phyloP scores from a whole-genome alignment of 148 eudicot genomes.

The Pharnaceum exiguum region DNA sequence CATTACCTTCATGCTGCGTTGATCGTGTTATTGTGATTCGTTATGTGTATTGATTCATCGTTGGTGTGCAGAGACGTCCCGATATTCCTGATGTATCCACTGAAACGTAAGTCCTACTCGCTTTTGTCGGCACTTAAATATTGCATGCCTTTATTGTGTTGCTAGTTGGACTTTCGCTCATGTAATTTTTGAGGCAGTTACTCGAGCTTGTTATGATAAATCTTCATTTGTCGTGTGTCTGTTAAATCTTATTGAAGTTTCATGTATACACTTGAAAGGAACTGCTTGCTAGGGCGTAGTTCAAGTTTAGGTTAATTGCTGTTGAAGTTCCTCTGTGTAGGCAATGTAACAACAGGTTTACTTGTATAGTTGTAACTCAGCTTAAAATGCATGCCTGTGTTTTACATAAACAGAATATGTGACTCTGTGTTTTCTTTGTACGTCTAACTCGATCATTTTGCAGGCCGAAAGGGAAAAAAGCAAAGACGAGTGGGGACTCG shows the following conservation, averaged over 20 bases:
- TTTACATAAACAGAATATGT: too few relatives aligned
- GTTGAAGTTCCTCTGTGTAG: too few relatives aligned
- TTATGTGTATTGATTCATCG: constrained; percentile 11
- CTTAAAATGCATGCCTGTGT: too few relatives aligned
- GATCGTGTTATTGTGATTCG: constrained; percentile 3
- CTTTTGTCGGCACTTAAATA: background rate
- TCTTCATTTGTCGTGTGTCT: too few relatives aligned
- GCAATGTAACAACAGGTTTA: too few relatives aligned
- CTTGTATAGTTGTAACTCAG: too few relatives aligned
- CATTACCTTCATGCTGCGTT: background rate
- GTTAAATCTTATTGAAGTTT: too few relatives aligned
- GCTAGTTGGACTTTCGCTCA: background rate
- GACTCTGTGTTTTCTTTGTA: background rate
- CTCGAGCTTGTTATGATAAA: too few relatives aligned
- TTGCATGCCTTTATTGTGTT: background rate
- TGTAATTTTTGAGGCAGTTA: background rate
- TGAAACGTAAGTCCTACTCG: constrained; percentile 49
- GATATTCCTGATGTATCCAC: constrained; percentile 45
- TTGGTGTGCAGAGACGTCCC: constrained; percentile 41
- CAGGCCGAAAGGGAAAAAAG: constrained; percentile 57
- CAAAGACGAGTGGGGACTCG: constrained; percentile 27
- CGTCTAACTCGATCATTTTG: background rate
- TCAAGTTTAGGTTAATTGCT: too few relatives aligned
- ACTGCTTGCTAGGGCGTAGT: too few relatives aligned
- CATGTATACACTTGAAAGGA: too few relatives aligned